Evolutionary conservation across 2,329 filamentous ascomycete species (phyloP).

Genomic region (Hansfordia pulvinata): DNA sequence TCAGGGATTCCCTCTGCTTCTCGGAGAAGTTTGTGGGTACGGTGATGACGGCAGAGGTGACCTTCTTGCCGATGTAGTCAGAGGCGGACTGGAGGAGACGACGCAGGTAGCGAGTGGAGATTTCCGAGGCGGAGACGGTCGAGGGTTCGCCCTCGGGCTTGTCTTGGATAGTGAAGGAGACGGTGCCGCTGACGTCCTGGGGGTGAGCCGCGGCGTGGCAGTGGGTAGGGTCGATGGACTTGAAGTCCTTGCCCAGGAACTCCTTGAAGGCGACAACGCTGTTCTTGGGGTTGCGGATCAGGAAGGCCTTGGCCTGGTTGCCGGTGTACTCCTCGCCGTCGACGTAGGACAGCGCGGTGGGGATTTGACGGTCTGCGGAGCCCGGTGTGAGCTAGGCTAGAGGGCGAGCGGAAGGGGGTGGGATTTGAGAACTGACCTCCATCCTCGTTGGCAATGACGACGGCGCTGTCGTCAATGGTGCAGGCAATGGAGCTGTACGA

Average conservation of each 20-base stretch:
- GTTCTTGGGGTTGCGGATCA: conserved; percentile 85
- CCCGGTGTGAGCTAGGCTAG: no score
- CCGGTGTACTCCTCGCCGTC: conserved; percentile 95
- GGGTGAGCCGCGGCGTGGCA: conserved; percentile 91
- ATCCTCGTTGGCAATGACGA: conserved; percentile 98
- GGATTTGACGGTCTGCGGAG: conserved; percentile 97
- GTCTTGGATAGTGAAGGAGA: conserved; percentile 78
- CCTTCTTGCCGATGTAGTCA: conserved; percentile 83
- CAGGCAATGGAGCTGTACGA: conserved; percentile 95
- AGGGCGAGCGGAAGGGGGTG: neutral
- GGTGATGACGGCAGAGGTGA: conserved; percentile 89
- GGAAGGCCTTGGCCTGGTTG: conserved; percentile 84
- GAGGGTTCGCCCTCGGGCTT: conserved; percentile 51
- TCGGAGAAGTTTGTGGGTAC: conserved; percentile 89
- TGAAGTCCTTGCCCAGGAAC: conserved; percentile 93
- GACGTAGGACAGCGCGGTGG: conserved; percentile 85
- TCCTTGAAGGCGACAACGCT: conserved; percentile 94
- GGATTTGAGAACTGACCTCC: conserved; percentile 50
- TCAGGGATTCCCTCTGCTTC: conserved; percentile 70
- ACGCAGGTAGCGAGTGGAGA: conserved; percentile 72
- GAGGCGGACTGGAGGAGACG: conserved; percentile 72
- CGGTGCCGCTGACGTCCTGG: conserved; percentile 53
- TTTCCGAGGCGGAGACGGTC: conserved; percentile 63
- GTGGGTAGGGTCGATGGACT: conserved; percentile 90
- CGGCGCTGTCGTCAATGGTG: conserved; percentile 84